A percentile compares a stretch with the other conserved stretches of the same genome.
Evolutionary conservation across 2,329 filamentous ascomycete genomes (phyloP).

Genomic region (Raffaelea albimanens): DNA sequence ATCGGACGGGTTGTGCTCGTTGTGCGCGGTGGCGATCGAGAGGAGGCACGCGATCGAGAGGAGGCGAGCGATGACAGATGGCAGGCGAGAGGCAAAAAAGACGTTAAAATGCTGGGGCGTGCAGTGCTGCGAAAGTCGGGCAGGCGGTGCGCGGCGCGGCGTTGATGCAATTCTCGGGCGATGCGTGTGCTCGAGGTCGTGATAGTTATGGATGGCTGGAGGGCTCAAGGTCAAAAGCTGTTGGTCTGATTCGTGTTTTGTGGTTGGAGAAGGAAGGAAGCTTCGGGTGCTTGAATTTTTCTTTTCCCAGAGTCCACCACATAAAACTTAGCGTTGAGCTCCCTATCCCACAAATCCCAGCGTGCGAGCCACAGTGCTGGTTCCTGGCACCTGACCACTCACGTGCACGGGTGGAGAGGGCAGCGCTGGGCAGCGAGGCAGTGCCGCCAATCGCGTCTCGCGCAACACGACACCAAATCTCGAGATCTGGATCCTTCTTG

Average conservation of each 20-base stretch:
- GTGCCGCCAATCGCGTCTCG: too few species aligned
- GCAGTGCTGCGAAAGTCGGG: too few species aligned
- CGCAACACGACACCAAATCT: too few species aligned
- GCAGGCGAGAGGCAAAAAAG: neutral
- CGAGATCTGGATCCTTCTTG: too few species aligned
- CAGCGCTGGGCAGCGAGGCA: too few species aligned
- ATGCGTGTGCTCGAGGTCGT: too few species aligned
- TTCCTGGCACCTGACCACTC: constrained; percentile 9
- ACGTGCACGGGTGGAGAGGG: too few species aligned
- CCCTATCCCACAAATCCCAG: constrained; percentile 9
- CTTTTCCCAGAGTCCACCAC: constrained; percentile 3
- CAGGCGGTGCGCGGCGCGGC: neutral
- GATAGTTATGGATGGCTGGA: neutral
- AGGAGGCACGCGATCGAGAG: constrained; percentile 3
- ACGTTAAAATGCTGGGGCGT: neutral
- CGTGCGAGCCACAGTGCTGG: neutral
- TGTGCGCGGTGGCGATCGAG: neutral
- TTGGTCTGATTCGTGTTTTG: neutral
- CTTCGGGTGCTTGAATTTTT: constrained; percentile 9
- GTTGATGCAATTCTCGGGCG: too few species aligned
- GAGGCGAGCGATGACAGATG: constrained; percentile 1
- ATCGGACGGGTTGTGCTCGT: neutral
- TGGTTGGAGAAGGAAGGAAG: constrained; percentile 4
- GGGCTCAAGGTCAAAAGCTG: neutral
- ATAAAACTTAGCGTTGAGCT: constrained; percentile 11